Evolutionary conservation across 1,284 basidiomycete species (phyloP).

Genomic region (Ganoderma resinaceum): DNA sequence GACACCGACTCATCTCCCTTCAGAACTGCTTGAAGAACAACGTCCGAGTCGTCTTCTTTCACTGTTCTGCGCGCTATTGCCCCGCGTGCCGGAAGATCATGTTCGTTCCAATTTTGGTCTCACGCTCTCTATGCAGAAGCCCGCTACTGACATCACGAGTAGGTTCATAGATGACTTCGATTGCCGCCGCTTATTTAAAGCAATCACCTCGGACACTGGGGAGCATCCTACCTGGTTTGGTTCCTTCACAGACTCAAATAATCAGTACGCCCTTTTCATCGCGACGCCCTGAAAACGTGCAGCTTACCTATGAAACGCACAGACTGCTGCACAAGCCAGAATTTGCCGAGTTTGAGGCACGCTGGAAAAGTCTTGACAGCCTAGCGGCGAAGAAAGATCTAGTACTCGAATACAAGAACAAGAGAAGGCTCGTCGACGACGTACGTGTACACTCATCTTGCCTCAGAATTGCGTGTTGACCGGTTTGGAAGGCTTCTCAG

Average conservation of each 20-base stretch:
- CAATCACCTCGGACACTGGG: background rate
- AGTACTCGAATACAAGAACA: background rate
- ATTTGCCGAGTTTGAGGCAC: background rate
- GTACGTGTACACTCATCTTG: background rate
- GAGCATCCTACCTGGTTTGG: background rate
- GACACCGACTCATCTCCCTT: background rate
- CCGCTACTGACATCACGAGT: background rate
- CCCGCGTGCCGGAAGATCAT: background rate
- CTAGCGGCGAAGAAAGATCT: background rate
- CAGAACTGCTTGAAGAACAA: conserved; percentile 1
- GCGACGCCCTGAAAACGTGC: background rate
- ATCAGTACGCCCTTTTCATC: background rate
- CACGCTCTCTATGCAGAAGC: background rate
- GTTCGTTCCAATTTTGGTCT: background rate
- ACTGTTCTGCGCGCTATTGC: conserved; percentile 1
- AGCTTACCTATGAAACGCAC: background rate
- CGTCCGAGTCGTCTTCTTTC: background rate
- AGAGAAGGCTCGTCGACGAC: background rate
- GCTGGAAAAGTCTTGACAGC: background rate
- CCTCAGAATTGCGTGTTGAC: background rate
- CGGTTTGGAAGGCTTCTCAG: background rate
- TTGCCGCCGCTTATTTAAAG: background rate
- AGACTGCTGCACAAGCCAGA: background rate
- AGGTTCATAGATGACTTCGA: background rate
- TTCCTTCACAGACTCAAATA: background rate